Evolutionary conservation across 192 early-diverging fungal species (phyloP).

Genomic region (Backusella tuberculispora): DNA sequence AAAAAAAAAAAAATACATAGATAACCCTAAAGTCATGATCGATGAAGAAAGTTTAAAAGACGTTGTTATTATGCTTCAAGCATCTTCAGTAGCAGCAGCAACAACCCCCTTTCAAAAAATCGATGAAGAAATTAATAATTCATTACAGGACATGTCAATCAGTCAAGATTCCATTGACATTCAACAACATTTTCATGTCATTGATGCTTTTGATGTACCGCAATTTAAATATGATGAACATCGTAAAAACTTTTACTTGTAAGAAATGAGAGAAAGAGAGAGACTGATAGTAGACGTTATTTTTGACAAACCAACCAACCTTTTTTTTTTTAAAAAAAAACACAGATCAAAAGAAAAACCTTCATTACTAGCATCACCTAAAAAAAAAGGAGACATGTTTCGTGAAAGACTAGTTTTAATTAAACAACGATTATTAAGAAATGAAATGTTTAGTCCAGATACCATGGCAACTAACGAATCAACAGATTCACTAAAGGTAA

Average conservation of each 20-base stretch:
- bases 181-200: conserved; percentile 61
- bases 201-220: conserved; percentile 78
- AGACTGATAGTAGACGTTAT: too few species aligned
- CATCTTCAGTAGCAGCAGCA: conserved; percentile 36
- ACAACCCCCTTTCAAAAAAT: conserved; percentile 9
- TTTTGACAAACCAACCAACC: neutral
- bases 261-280: too few species aligned
- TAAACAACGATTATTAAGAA: conserved; percentile 78
- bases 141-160: conserved; percentile 8
- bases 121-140: conserved; percentile 22
- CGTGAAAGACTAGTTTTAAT: conserved; percentile 81
- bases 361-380: conserved; percentile 61
- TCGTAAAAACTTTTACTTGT: conserved; percentile 61
- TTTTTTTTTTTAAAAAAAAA: too few species aligned
- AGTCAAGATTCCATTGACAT: conserved; percentile 53
- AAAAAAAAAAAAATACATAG: conserved; percentile 17
- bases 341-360: conserved; percentile 34
- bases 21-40: conserved; percentile 36
- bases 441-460: conserved; percentile 76
- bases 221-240: conserved; percentile 68
- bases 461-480: conserved; percentile 47
- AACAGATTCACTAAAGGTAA: conserved; percentile 38
- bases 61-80: conserved; percentile 55
- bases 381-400: conserved; percentile 67
- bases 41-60: conserved; percentile 48